Conservation (phyloP, 805 yeast genomes). For the Yarrowia osloensis region DNA sequence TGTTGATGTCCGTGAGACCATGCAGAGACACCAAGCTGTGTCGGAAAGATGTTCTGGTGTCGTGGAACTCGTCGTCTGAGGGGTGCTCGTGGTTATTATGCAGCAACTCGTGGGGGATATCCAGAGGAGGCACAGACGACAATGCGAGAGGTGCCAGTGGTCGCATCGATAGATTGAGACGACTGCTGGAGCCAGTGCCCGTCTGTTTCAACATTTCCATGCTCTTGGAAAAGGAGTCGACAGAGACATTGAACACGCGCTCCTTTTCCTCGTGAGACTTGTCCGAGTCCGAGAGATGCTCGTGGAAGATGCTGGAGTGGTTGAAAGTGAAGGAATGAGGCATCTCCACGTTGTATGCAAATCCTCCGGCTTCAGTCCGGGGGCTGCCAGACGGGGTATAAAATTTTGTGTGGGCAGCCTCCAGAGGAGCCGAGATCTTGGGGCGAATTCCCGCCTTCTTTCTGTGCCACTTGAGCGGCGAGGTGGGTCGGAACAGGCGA, state of each 20-base stretch:
- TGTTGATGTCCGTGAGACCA: slow-evolving; percentile 22
- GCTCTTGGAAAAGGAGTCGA: not conserved
- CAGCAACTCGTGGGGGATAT: slow-evolving; percentile 18
- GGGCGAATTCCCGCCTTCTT: not conserved
- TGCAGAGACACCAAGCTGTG: not conserved
- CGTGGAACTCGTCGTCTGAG: slow-evolving; percentile 8
- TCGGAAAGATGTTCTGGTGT: slow-evolving; percentile 5
- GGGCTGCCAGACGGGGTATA: not conserved
- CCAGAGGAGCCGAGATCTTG: slow-evolving; percentile 1
- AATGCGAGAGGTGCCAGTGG: slow-evolving; percentile 17
- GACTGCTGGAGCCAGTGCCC: not conserved
- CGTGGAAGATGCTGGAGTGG: slow-evolving; percentile 26
- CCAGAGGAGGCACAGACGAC: slow-evolving; percentile 6
- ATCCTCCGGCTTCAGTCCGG: slow-evolving; percentile 2
- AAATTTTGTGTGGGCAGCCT: not conserved
- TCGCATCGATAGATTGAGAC: slow-evolving; percentile 1
- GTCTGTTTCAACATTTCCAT: slow-evolving; percentile 13
- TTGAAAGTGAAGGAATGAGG: slow-evolving; percentile 14
- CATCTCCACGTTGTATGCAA: not conserved
- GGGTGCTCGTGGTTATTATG: not conserved
- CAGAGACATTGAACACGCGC: not conserved
- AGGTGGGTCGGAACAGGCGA: slow-evolving; percentile 13
- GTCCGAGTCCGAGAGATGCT: slow-evolving; percentile 13
- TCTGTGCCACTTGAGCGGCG: slow-evolving; percentile 29
- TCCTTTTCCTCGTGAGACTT: slow-evolving; percentile 3